These are phyloP conservation scores for Plectranthus barbatus DNA, from an alignment of 257 asterid genomes.

Conservation along the genomic window DNA sequence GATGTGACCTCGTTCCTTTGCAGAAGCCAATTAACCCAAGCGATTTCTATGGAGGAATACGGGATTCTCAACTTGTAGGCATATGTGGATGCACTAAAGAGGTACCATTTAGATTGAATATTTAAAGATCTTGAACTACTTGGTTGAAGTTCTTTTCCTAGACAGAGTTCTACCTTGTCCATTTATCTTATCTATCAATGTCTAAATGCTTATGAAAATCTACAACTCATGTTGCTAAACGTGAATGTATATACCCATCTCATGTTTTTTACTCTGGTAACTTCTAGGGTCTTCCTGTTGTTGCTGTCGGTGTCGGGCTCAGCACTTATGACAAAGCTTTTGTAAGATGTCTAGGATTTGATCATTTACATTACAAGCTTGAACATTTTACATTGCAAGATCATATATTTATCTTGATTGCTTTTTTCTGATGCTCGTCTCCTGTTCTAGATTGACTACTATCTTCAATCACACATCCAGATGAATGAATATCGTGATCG, in stretches of 20 bases:
- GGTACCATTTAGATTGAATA: constrained; percentile 28
- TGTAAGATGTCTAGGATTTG: constrained; percentile 36
- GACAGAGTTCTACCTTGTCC: neutral
- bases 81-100: constrained; percentile 76
- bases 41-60: constrained; percentile 56
- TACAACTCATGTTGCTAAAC: neutral
- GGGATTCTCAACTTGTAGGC: constrained; percentile 81
- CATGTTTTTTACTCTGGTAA: constrained; percentile 4
- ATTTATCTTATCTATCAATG: neutral
- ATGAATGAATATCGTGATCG: constrained; percentile 87
- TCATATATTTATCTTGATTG: neutral
- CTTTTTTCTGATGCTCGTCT: neutral
- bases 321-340: constrained; percentile 80
- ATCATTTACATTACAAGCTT: constrained; percentile 5
- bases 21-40: constrained; percentile 74
- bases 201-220: neutral
- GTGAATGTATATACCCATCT: neutral
- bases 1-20: constrained; percentile 13
- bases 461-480: constrained; percentile 88
- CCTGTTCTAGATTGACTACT: constrained; percentile 52
- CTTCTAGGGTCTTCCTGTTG: constrained; percentile 66
- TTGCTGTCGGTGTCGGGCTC: constrained; percentile 74
- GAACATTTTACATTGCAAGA: neutral
- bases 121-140: no score
- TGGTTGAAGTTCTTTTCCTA: no score